These are phyloP conservation scores for Lactifluus rugatus DNA, from an alignment of 768 basidiomycete genomes.

Conservation along the genomic window DNA sequence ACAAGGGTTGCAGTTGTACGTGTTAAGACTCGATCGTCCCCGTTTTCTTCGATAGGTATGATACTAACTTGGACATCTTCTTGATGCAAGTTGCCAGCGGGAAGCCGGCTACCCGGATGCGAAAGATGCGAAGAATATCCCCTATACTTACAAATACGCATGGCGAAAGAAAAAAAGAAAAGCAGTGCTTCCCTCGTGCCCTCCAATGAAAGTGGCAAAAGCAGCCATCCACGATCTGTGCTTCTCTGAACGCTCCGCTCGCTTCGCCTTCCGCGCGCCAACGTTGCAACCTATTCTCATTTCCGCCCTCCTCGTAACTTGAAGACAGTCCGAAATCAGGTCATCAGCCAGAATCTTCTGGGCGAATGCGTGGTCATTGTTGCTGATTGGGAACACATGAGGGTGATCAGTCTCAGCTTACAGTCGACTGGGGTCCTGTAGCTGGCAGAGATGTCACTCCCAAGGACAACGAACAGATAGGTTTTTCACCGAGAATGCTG, in stretches of 20 bases:
- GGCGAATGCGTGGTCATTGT: conserved; percentile 43
- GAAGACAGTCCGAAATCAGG: conserved; percentile 33
- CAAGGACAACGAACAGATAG: no score
- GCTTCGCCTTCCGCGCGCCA: background rate
- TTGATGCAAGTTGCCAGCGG: conserved; percentile 44
- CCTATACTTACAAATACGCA: conserved; percentile 30
- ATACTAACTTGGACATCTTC: conserved; percentile 34
- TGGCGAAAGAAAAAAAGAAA: conserved; percentile 32
- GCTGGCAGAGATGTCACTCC: no score
- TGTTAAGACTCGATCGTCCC: no score
- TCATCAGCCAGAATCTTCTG: conserved; percentile 21
- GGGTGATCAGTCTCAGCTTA: no score
- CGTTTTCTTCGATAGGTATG: no score
- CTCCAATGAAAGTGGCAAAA: conserved; percentile 37
- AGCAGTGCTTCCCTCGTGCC: conserved; percentile 40
- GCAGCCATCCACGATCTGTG: conserved; percentile 46
- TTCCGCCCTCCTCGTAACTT: conserved; percentile 29
- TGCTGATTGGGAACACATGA: conserved; percentile 29
- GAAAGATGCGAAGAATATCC: conserved; percentile 29
- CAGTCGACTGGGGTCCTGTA: no score
- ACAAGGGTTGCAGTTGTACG: no score
- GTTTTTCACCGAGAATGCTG: no score
- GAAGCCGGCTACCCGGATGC: background rate
- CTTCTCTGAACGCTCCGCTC: conserved; percentile 30
- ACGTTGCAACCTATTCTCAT: background rate